phyloP scores from a whole-genome alignment of 257 asterid genomes.

The Rubia yunnanensis region DNA sequence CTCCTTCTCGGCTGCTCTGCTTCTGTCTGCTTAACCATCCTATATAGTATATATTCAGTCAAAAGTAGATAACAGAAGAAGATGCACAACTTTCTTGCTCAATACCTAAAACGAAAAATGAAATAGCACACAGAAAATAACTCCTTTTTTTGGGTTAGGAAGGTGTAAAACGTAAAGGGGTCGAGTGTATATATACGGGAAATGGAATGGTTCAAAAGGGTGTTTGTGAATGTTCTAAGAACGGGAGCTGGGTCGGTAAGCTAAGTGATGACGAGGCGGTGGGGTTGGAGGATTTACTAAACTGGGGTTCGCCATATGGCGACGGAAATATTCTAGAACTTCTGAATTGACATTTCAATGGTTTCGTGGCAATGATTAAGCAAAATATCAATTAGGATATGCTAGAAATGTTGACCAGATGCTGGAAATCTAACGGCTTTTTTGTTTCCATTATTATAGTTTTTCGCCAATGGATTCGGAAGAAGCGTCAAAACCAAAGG shows the following conservation, averaged over 20 bases:
- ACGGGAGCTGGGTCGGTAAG: slow-evolving; percentile 16
- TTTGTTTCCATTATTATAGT: not conserved
- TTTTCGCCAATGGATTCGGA: not conserved
- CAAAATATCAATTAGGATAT: not conserved
- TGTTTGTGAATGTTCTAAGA: slow-evolving; percentile 20
- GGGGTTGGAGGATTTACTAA: not conserved
- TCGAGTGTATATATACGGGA: slow-evolving; percentile 22
- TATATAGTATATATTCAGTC: not conserved
- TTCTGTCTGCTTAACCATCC: slow-evolving; percentile 18
- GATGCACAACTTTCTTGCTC: slow-evolving; percentile 12
- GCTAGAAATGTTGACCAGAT: not conserved
- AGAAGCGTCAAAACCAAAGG: slow-evolving; percentile 9
- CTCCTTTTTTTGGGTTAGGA: not conserved
- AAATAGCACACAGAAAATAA: not conserved
- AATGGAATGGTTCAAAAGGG: slow-evolving; percentile 7
- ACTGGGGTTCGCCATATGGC: slow-evolving; percentile 15
- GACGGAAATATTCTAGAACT: slow-evolving; percentile 12
- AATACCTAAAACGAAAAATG: not conserved
- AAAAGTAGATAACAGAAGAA: not conserved
- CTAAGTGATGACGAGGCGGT: not conserved
- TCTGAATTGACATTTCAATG: slow-evolving; percentile 1
- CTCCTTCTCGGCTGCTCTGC: slow-evolving; percentile 24
- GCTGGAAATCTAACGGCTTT: not conserved
- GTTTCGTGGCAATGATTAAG: not conserved
- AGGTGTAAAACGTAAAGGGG: not conserved